Evolutionary conservation across 345 rosid species (phyloP).

Genomic region (rapeseed (Brassica napus)): Da-Ae NC_063452.1:62212501-62213000

Average conservation of each 20-base stretch:
- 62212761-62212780: neutral
- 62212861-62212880: constrained; percentile 54
- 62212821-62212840: constrained; percentile 32
- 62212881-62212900: constrained; percentile 51
- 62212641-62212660: neutral
- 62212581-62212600: neutral
- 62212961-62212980: constrained; percentile 47
- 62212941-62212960: constrained; percentile 15
- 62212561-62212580: neutral
- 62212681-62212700: neutral
- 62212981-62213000: constrained; percentile 48
- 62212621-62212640: neutral
- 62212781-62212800: neutral
- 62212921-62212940: constrained; percentile 36
- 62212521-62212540: neutral
- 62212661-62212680: neutral
- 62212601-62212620: neutral
- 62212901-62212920: constrained; percentile 52
- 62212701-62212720: neutral
- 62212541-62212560: neutral
- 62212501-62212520: constrained; percentile 27
- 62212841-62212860: constrained; percentile 57
- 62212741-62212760: neutral
- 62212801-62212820: constrained; percentile 2
- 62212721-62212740: neutral